phyloP scores from a whole-genome alignment of 257 asterid genomes.

The Solanum megistacrolobum region DNA sequence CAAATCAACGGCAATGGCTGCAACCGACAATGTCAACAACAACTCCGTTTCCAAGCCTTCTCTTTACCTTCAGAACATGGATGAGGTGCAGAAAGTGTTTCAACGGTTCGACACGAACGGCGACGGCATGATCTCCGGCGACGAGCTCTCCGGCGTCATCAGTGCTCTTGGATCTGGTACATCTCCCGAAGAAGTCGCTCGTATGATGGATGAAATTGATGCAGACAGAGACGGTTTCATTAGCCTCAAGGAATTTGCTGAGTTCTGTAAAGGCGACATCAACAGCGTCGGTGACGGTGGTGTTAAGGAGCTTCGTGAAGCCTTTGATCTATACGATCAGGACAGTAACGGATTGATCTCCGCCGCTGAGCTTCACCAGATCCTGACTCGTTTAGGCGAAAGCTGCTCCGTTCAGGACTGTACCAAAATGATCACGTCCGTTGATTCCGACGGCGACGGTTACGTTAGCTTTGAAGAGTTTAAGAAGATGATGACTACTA shows the following conservation, averaged over 20 bases:
- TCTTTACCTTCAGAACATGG: slow-evolving; percentile 32
- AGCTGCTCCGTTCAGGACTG: slow-evolving; percentile 52
- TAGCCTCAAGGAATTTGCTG: slow-evolving; percentile 59
- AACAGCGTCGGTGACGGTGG: slow-evolving; percentile 21
- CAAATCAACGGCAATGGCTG: background rate
- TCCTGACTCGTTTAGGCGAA: slow-evolving; percentile 71
- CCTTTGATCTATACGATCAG: slow-evolving; percentile 78
- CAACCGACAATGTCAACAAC: slow-evolving; percentile 18
- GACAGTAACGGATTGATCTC: slow-evolving; percentile 77
- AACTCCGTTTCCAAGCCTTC: slow-evolving; percentile 16
- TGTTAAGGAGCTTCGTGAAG: slow-evolving; percentile 62
- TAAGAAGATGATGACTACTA: slow-evolving; percentile 65
- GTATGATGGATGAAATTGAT: slow-evolving; percentile 69
- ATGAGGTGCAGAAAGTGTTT: slow-evolving; percentile 51
- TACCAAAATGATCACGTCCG: slow-evolving; percentile 59
- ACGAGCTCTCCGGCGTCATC: slow-evolving; percentile 59
- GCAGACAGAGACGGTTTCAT: slow-evolving; percentile 80
- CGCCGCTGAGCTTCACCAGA: slow-evolving; percentile 57
- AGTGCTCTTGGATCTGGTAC: slow-evolving; percentile 55
- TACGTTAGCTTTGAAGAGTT: slow-evolving; percentile 63
- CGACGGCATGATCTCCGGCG: slow-evolving; percentile 80
- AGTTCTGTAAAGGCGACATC: slow-evolving; percentile 37
- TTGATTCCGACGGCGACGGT: slow-evolving; percentile 82
- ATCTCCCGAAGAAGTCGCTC: slow-evolving; percentile 38
- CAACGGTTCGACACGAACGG: slow-evolving; percentile 67